These are phyloP conservation scores for Crithidia thermophila DNA, from an alignment of 208 protist species.

Conservation along the genomic window DNA sequence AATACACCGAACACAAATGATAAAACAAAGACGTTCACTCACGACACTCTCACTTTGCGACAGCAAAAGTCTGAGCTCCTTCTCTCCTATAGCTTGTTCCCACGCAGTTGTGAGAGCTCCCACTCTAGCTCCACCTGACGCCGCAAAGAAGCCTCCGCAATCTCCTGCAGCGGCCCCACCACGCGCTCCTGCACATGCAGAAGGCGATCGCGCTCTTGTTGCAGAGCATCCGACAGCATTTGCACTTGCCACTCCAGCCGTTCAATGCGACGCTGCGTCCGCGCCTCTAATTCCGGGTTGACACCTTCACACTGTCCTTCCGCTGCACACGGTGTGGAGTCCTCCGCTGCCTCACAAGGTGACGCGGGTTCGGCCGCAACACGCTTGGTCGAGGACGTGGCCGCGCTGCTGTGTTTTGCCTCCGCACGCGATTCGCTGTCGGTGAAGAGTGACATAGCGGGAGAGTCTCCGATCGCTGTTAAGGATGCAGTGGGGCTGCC, in stretches of 20 bases:
- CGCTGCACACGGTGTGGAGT: neutral
- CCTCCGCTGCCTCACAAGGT: neutral
- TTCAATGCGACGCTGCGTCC: neutral
- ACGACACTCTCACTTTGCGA: neutral
- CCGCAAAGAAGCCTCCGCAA: conserved; percentile 14
- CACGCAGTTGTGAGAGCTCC: neutral
- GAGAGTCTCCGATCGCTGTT: neutral
- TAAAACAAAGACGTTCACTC: neutral
- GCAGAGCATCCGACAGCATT: conserved; percentile 20
- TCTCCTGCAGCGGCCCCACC: conserved; percentile 19
- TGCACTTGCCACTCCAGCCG: conserved; percentile 31
- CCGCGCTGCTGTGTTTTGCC: neutral
- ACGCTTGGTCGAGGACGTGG: too few relatives aligned
- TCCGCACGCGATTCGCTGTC: neutral
- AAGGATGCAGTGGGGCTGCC: neutral
- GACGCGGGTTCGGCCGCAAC: too few relatives aligned
- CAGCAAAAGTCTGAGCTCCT: neutral
- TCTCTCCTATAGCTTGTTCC: neutral
- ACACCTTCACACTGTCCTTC: neutral
- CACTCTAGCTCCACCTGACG: conserved; percentile 21
- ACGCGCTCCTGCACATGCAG: conserved; percentile 10
- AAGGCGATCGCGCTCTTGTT: conserved; percentile 10
- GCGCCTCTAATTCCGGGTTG: too few relatives aligned
- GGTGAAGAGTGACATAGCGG: neutral
- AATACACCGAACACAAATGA: too few relatives aligned